Conservation (phyloP, 306 rosid species). For the Vigna radiata region DNA sequence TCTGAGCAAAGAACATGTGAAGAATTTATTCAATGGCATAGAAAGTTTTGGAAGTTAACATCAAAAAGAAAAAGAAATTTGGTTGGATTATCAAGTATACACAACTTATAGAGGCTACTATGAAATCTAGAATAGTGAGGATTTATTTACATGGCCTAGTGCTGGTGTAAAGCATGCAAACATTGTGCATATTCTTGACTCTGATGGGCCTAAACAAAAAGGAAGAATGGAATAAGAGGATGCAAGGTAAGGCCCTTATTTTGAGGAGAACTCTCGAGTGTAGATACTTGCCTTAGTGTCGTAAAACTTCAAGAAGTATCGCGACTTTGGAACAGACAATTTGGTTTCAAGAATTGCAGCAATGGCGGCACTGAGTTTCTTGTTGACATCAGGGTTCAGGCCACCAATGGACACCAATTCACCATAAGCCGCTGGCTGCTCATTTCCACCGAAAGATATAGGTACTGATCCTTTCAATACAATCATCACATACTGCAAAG, state of each 20-base stretch:
- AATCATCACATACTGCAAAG: slow-evolving; percentile 82
- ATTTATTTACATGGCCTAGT: slow-evolving; percentile 80
- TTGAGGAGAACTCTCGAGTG: slow-evolving; percentile 36
- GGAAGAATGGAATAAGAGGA: slow-evolving; percentile 72
- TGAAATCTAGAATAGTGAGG: slow-evolving; percentile 34
- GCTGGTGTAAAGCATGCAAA: slow-evolving; percentile 98
- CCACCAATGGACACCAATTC: slow-evolving; percentile 93
- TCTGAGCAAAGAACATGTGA: slow-evolving; percentile 26
- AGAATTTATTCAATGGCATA: not conserved
- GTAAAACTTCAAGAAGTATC: slow-evolving; percentile 78
- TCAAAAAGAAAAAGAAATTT: not conserved
- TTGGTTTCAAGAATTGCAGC: slow-evolving; percentile 71
- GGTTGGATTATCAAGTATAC: slow-evolving; percentile 7
- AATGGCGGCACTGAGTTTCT: slow-evolving; percentile 82
- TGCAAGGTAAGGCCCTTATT: slow-evolving; percentile 52
- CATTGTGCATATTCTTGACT: slow-evolving; percentile 94
- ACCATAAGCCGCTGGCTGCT: slow-evolving; percentile 88
- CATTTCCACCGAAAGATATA: slow-evolving; percentile 76
- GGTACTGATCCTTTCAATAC: slow-evolving; percentile 89
- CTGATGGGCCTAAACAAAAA: slow-evolving; percentile 87
- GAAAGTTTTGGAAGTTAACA: not conserved
- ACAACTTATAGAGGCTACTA: not conserved
- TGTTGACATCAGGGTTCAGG: slow-evolving; percentile 74
- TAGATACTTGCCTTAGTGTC: slow-evolving; percentile 76
- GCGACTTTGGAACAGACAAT: slow-evolving; percentile 75